phyloP scores from a whole-genome alignment of 2,329 filamentous ascomycete species.

The Scedosporium boydii region DNA sequence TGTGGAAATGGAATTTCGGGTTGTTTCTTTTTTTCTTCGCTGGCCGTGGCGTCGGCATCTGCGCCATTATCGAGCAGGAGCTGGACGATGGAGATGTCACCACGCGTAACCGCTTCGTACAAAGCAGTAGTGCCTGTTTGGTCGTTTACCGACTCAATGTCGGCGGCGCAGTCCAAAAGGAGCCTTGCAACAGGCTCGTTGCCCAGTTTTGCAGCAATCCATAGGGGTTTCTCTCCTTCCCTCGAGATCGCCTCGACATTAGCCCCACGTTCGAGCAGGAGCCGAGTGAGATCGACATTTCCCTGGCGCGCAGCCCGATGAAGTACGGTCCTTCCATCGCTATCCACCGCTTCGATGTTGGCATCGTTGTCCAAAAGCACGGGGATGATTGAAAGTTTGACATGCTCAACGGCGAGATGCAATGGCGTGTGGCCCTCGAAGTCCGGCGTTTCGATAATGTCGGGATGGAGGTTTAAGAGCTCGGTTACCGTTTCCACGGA shows the following conservation, averaged over 20 bases:
- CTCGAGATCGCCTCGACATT: background rate
- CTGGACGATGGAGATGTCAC: background rate
- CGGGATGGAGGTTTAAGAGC: background rate
- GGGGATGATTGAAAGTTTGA: background rate
- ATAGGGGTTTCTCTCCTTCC: background rate
- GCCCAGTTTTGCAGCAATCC: background rate
- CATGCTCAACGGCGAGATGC: constrained; percentile 2
- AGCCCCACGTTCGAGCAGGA: background rate
- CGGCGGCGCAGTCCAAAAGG: background rate
- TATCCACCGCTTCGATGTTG: background rate
- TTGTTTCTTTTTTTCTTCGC: background rate
- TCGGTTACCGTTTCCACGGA: background rate
- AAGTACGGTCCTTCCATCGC: constrained; percentile 2
- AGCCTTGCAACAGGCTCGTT: background rate
- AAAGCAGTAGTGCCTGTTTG: background rate
- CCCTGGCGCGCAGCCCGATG: background rate
- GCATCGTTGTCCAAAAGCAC: constrained; percentile 3
- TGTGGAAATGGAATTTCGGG: background rate
- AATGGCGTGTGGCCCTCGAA: background rate
- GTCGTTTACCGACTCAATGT: background rate
- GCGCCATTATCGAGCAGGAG: background rate
- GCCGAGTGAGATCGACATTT: background rate
- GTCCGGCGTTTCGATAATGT: background rate
- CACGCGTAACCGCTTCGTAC: background rate
- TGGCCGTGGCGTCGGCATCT: background rate